A percentile compares a stretch with the other conserved stretches of the same genome.
These are phyloP conservation scores for Laetiporus sulphureus DNA, from an alignment of 1,284 basidiomycete species.

Conservation along the genomic window DNA sequence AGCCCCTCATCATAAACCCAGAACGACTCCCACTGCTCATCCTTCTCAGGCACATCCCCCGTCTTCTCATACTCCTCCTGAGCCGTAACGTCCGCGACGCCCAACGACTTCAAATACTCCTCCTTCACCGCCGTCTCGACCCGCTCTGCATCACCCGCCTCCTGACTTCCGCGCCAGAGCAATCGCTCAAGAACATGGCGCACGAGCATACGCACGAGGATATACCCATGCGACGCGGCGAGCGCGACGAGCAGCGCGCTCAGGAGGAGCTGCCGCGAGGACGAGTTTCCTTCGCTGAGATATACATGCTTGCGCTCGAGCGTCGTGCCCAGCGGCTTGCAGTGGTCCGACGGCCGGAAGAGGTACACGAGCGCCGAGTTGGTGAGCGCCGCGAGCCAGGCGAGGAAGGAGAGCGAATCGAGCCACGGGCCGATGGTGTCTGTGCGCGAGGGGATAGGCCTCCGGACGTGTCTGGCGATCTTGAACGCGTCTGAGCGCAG, in stretches of 20 bases:
- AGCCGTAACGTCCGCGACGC: conserved; percentile 21
- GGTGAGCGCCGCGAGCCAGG: conserved; percentile 82
- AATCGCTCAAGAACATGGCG: conserved; percentile 66
- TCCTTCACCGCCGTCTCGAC: conserved; percentile 60
- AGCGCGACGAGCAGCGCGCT: conserved; percentile 73
- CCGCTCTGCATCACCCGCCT: conserved; percentile 49
- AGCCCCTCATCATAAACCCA: conserved; percentile 64
- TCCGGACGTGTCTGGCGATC: conserved; percentile 79
- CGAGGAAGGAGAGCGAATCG: conserved; percentile 79
- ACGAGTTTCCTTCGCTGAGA: conserved; percentile 19
- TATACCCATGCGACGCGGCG: conserved; percentile 75
- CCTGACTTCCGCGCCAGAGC: conserved; percentile 67
- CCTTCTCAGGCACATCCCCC: conserved; percentile 14
- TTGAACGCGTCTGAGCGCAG: conserved; percentile 93
- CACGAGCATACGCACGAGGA: conserved; percentile 59
- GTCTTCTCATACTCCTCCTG: conserved; percentile 13
- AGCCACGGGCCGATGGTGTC: conserved; percentile 96
- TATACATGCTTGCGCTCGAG: conserved; percentile 20
- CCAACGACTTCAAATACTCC: conserved; percentile 46
- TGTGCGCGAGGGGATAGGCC: conserved; percentile 80
- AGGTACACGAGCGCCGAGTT: conserved; percentile 85
- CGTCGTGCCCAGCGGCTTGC: conserved; percentile 22
- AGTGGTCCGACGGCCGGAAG: conserved; percentile 41
- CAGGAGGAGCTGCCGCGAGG: conserved; percentile 49
- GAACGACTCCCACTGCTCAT: conserved; percentile 33